Base-by-base conservation (phyloP, 2,329 filamentous ascomycete species). In the Ilyonectria robusta region DNA sequence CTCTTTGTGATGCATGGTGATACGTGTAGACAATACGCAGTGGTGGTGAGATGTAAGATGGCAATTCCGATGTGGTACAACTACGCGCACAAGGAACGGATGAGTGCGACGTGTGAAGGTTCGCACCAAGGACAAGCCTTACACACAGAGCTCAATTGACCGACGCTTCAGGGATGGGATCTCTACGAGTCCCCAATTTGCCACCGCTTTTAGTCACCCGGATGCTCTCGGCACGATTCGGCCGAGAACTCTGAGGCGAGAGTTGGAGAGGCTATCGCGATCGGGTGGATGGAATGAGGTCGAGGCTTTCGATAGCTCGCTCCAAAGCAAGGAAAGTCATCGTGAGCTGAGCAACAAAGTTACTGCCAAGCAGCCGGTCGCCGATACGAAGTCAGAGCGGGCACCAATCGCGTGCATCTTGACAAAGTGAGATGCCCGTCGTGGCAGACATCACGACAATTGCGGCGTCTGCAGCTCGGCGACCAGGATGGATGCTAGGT, bases 1-100 rank as follows among this genome's bases (percentile, higher is more conserved):
- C 47, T 74, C 72, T 54, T 75, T 75, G 11, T 67, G 62, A 58
- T 68, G 40, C 73, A 75, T 75, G 9, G 46, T 40, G 65, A 7
- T 9, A n/a, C 29, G 10, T 5, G 40, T 46, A 17, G n/a, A 19
- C 10, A 26, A 4, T 1, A 33, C 19, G 29, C 31, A 44, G 44
- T 13, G n/a, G 47, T 13, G 26, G 60, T 15, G 6, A 47, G 50
- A 55, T 33, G 42, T 33, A 31, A 44, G n/a, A 4, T 8, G 37
- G 42, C 26, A 46, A 35, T 56, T 50, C 4, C 2, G 21, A 21
- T 10, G 26, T 21, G 17, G n/a, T 33, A 46, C 26, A 44, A 37
- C n/a, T 26, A n/a, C n/a, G 11, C 23, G 17, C n/a, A 11, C 40
- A 46, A 37, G 11, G 55, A 15, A 29, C 31, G 26, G 48, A 53